phyloP scores from a whole-genome alignment of 495 filamentous ascomycete genomes.

The Articulospora tetracladia region DNA sequence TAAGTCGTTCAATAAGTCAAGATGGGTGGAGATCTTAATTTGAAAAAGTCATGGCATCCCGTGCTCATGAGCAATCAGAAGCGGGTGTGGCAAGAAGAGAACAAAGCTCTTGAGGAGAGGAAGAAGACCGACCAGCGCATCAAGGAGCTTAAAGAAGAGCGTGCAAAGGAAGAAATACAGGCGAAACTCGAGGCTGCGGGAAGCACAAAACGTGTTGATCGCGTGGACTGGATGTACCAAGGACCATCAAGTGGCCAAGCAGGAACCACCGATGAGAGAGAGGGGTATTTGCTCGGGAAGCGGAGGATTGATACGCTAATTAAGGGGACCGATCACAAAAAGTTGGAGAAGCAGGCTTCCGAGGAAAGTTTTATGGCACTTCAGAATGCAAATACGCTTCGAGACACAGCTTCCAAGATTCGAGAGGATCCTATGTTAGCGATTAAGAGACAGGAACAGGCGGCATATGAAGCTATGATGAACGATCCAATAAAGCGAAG shows the following conservation, averaged over 20 bases:
- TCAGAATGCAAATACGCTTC: constrained; percentile 55
- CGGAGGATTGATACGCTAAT: constrained; percentile 85
- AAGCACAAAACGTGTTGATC: constrained; percentile 64
- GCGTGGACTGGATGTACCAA: constrained; percentile 97
- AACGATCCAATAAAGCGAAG: constrained; percentile 73
- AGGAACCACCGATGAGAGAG: constrained; percentile 87
- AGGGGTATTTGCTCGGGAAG: constrained; percentile 90
- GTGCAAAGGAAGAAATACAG: constrained; percentile 86
- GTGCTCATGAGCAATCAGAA: constrained; percentile 77
- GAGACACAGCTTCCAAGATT: constrained; percentile 81
- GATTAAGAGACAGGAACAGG: constrained; percentile 90
- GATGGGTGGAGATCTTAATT: constrained; percentile 87
- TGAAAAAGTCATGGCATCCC: constrained; percentile 98
- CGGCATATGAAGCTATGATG: constrained; percentile 83
- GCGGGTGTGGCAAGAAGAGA: constrained; percentile 81
- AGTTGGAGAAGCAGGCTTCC: constrained; percentile 75
- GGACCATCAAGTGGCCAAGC: constrained; percentile 76
- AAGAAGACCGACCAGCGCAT: constrained; percentile 80
- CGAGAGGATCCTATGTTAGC: constrained; percentile 84
- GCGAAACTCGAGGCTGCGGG: constrained; percentile 86
- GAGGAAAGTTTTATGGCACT: constrained; percentile 58
- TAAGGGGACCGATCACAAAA: constrained; percentile 76
- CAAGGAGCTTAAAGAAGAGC: constrained; percentile 92
- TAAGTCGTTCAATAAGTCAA: constrained; percentile 32
- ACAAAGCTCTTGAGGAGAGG: constrained; percentile 91